These are phyloP conservation scores for Metarhizium robertsii DNA, from an alignment of 2,329 filamentous ascomycete genomes.

Conservation along the genomic window DNA sequence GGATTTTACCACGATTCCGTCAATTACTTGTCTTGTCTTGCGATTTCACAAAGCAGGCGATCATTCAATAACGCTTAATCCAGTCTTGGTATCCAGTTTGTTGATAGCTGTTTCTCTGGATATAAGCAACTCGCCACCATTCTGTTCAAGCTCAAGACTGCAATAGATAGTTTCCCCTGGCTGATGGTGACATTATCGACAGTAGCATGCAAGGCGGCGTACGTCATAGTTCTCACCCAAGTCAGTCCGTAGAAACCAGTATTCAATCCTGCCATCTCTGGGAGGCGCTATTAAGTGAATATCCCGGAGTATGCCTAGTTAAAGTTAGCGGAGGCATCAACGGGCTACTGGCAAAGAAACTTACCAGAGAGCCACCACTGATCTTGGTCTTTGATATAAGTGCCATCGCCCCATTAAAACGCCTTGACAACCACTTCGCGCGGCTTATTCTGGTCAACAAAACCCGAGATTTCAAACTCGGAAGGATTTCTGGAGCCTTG, in stretches of 20 bases:
- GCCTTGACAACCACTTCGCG: conserved; percentile 53
- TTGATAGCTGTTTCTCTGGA: too few relatives aligned
- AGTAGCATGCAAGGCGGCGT: conserved; percentile 39
- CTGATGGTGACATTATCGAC: conserved; percentile 30
- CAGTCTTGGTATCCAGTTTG: too few relatives aligned
- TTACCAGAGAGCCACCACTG: conserved; percentile 55
- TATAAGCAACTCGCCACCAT: conserved; percentile 21
- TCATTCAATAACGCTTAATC: too few relatives aligned
- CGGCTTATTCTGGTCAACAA: conserved; percentile 28
- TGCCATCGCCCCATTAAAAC: conserved; percentile 56
- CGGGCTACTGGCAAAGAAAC: conserved; percentile 1
- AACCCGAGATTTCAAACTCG: conserved; percentile 55
- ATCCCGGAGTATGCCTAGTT: conserved; percentile 53
- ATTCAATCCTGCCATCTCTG: conserved; percentile 38
- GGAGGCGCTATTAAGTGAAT: conserved; percentile 52
- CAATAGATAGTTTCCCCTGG: conserved; percentile 28
- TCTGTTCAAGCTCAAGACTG: conserved; percentile 29
- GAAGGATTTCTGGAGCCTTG: conserved; percentile 59
- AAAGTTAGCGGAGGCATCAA: not conserved
- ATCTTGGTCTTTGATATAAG: conserved; percentile 59
- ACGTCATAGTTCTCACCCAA: conserved; percentile 40
- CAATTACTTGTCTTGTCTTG: too few relatives aligned
- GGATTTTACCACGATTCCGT: too few relatives aligned
- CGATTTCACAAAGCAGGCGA: too few relatives aligned
- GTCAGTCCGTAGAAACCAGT: conserved; percentile 46